Evolutionary conservation across 83 land plant genomes (phyloP), one percentile per base, ranked within the genome.

Genomic region (Thuja plicata): DNA sequence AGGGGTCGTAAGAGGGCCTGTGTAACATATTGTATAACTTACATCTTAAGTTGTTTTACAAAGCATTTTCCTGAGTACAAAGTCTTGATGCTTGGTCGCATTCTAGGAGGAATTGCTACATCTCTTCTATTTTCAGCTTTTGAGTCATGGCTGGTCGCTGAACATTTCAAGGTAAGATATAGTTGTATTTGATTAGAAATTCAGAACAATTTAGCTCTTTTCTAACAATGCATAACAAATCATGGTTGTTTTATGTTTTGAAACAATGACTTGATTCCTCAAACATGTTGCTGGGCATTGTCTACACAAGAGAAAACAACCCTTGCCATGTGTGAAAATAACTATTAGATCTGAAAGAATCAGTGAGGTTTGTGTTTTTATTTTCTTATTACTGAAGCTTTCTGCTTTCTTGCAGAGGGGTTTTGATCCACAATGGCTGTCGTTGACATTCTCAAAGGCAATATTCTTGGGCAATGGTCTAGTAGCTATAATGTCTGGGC

Each of bases 121-220:
- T 98, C 99, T 88, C 97, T 98, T 13, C 90, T 98, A 77, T 98
- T 97, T 88, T 98, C 99, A 73, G 94, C 99, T 7, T 98, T 98
- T 90, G 99, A 98, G 85, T 98, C 99, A 13, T 97, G 99, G 99
- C 97, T 97, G 55, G 99, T 97, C 92, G 99, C 99, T n/a, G 99
- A 97, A 89, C 99, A 98, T 90, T 92, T 92, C 84, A 98, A 98
- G 99, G 99, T 97, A 86, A 90, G 71, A 19, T n/a, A 78, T 76
- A 84, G 32, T 30, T 48, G 34, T 84, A 38, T 34, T 52, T 7
- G 8, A 84, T 19, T 45, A 60, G 43, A 55, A 80, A 57, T 16
- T 87, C 38, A n/a, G 46, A 13, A 24, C 13, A 52, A 54, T 52
- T 10, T 84, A 21, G 35, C 41, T 84, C 35, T 84, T 84, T 52